Base-by-base conservation (phyloP, 495 filamentous ascomycete species). In the Xylaria palmicola region DNA sequence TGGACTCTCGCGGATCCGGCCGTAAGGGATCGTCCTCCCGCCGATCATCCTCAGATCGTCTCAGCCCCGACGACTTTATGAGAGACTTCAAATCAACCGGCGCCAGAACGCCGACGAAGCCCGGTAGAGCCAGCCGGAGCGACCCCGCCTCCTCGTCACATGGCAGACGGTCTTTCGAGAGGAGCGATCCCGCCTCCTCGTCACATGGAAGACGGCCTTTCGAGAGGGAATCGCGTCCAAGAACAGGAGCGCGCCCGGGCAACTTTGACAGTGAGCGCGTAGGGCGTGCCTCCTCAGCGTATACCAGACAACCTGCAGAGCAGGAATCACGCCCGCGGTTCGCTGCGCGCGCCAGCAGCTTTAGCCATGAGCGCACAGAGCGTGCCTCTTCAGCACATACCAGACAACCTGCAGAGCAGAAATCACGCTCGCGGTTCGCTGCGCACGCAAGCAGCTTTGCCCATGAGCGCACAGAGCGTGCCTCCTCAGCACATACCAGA, bases 61-160 rank as follows among this genome's bases (percentile, higher is more conserved):
- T 69, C 19, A 55, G 59, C 15, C 20, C 49, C 6, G 27, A 2
- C 20, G 48, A 65, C n/a, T 72, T 72, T 40, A 54, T 67, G 54
- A 32, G 45, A 12, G 41, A 62, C 29, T 69, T 71, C 26, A 4
- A 59, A 3, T 43, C 55, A n/a, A 54, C n/a, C n/a, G n/a, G 62
- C 19, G 15, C 61, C 3, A 55, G 44, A n/a, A 37, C 27, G 27
- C 12, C 13, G 9, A n/a, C 59, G 0, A 20, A 17, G 4, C 6
- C 22, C 8, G 13, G 13, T 4, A 51, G 8, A 51, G 20, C 15
- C 4, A n/a, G 2, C 15, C 24, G 40, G 15, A 15, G n/a, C n/a
- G n/a, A n/a, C n/a, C n/a, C n/a, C n/a, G n/a, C n/a, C n/a, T n/a
- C n/a, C n/a, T n/a, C n/a, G n/a, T n/a, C n/a, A n/a, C n/a, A n/a